Conservation (phyloP, 1,284 basidiomycete genomes). For the Phellinidium pouzarii region DNA sequence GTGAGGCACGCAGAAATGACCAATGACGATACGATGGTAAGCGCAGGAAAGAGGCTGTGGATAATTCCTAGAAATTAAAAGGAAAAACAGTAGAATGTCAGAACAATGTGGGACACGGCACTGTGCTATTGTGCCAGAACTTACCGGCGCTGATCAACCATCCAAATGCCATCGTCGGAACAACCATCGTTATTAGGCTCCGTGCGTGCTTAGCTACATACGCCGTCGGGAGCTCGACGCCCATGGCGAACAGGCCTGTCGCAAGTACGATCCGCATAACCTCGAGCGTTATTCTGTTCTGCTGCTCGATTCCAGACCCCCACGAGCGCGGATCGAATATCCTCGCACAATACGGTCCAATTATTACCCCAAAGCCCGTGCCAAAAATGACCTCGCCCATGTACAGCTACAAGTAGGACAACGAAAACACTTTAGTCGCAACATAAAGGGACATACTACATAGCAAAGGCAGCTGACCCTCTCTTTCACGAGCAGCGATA, state of each 20-base stretch:
- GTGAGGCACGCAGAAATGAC: conserved; percentile 88
- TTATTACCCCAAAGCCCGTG: conserved; percentile 67
- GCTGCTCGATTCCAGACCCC: conserved; percentile 35
- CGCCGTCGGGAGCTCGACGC: conserved; percentile 61
- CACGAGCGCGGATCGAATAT: conserved; percentile 80
- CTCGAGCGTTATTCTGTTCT: conserved; percentile 71
- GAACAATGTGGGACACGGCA: too few species aligned
- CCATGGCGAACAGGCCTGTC: conserved; percentile 66
- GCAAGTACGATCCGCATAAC: conserved; percentile 65
- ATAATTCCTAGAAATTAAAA: conserved; percentile 42
- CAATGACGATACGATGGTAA: conserved; percentile 70
- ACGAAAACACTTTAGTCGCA: too few species aligned
- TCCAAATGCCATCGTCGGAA: conserved; percentile 75
- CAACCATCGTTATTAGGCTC: conserved; percentile 56
- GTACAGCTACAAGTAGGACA: conserved; percentile 48
- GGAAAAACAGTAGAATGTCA: too few species aligned
- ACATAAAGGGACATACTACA: background rate
- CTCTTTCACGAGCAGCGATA: conserved; percentile 80
- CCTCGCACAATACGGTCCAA: conserved; percentile 69
- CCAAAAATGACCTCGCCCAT: conserved; percentile 93
- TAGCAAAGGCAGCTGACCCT: conserved; percentile 34
- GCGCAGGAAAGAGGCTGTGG: conserved; percentile 58
- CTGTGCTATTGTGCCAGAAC: too few species aligned
- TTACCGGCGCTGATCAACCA: conserved; percentile 62
- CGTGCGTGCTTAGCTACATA: conserved; percentile 60